These are phyloP conservation scores for Symbiodinium pilosum DNA, from an alignment of 73 alveolate genomes.

Conservation along the genomic window DNA sequence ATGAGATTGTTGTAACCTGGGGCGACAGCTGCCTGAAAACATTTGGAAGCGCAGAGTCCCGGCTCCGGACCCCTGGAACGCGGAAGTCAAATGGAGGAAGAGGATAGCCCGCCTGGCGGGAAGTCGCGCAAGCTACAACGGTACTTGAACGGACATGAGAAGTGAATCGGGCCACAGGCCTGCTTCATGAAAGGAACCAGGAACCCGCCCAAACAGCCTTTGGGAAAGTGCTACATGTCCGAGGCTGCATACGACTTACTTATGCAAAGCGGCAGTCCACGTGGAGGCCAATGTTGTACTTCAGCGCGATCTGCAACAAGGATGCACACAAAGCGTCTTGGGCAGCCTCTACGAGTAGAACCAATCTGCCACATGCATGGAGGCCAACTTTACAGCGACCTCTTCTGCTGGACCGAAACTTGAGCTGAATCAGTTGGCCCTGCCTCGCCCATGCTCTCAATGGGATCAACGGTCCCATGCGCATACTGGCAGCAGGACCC, in stretches of 20 bases:
- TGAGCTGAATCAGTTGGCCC: too few species aligned
- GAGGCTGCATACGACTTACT: not conserved
- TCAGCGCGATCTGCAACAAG: slow-evolving; percentile 32
- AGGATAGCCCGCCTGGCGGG: slow-evolving; percentile 95
- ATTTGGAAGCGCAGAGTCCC: too few species aligned
- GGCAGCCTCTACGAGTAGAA: too few species aligned
- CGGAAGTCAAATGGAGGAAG: slow-evolving; percentile 98
- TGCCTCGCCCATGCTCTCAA: slow-evolving; percentile 97
- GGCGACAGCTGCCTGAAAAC: too few species aligned
- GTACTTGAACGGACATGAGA: not conserved
- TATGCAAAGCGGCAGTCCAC: slow-evolving; percentile 28
- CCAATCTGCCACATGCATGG: too few species aligned
- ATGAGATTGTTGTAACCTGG: slow-evolving; percentile 98
- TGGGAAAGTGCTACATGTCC: not conserved
- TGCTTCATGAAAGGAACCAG: slow-evolving; percentile 98
- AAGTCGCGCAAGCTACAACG: not conserved
- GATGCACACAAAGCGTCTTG: not conserved
- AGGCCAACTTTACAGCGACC: too few species aligned
- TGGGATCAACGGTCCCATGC: slow-evolving; percentile 98
- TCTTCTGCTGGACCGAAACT: too few species aligned
- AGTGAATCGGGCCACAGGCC: slow-evolving; percentile 74
- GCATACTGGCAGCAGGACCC: slow-evolving; percentile 99
- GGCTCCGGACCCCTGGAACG: slow-evolving; percentile 98
- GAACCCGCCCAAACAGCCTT: slow-evolving; percentile 99
- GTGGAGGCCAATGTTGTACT: slow-evolving; percentile 80